Evolutionary conservation across 495 filamentous ascomycete genomes (phyloP).

Genomic region (Penicillium odoratum): DNA sequence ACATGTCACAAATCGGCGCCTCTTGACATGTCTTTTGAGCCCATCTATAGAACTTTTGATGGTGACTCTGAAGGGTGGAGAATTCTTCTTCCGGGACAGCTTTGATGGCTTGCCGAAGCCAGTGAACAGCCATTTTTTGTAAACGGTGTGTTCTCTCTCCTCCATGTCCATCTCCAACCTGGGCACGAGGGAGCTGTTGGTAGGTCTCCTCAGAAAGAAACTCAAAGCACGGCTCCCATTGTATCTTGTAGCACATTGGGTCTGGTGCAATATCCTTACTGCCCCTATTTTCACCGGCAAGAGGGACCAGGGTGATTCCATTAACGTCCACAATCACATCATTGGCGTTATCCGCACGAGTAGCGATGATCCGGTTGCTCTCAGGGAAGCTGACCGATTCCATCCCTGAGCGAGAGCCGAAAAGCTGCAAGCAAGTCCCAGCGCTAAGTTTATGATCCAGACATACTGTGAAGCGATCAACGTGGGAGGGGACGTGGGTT

Average conservation of each 20-base stretch:
- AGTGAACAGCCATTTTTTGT: conserved; percentile 35
- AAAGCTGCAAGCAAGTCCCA: conserved; percentile 26
- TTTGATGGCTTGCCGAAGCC: conserved; percentile 35
- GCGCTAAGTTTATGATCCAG: conserved; percentile 12
- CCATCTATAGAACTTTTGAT: conserved; percentile 31
- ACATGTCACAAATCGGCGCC: conserved; percentile 1
- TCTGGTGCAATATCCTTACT: conserved; percentile 16
- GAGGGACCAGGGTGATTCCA: conserved; percentile 20
- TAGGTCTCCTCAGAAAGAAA: conserved; percentile 27
- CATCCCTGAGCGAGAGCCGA: conserved; percentile 23
- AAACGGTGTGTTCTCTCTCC: conserved; percentile 34
- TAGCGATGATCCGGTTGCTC: conserved; percentile 27
- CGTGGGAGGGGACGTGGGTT: conserved; percentile 23
- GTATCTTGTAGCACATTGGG: conserved; percentile 44
- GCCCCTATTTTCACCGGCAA: conserved; percentile 21
- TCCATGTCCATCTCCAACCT: conserved; percentile 12
- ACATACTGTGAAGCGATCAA: conserved; percentile 22
- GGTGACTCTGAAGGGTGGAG: conserved; percentile 21
- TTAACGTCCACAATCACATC: conserved; percentile 22
- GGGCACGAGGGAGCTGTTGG: conserved; percentile 18
- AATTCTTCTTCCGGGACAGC: conserved; percentile 33
- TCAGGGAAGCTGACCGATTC: conserved; percentile 35
- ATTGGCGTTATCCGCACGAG: conserved; percentile 12
- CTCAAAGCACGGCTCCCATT: conserved; percentile 51
- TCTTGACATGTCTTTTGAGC: conserved; percentile 22